Conservation (phyloP, 2,329 filamentous ascomycete species). For the Leptographium radiaticola region DNA sequence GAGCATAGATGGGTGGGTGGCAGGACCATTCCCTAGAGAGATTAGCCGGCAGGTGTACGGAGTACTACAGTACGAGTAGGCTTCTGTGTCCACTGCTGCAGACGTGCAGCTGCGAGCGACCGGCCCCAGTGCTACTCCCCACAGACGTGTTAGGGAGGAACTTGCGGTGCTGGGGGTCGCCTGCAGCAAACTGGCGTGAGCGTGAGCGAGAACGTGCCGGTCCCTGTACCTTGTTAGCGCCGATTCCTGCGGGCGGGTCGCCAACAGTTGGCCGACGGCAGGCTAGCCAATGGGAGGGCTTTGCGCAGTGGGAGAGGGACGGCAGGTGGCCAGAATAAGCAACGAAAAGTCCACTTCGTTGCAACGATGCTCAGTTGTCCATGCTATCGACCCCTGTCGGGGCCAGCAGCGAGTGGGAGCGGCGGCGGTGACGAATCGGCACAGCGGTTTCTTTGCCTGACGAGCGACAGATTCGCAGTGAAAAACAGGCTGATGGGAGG, state of each 20-base stretch:
- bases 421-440: too few species aligned
- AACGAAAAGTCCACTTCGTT: background rate
- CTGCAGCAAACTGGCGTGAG: background rate
- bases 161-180: background rate
- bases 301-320: background rate
- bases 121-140: conserved; percentile 1
- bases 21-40: background rate
- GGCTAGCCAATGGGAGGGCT: background rate
- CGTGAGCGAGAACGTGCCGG: background rate
- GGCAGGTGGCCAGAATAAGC: background rate
- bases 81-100: background rate
- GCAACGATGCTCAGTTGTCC: background rate
- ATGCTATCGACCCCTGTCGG: background rate
- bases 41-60: background rate
- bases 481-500: too few species aligned
- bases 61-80: background rate
- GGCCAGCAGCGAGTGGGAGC: too few species aligned
- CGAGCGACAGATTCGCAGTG: too few species aligned
- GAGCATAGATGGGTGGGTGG: background rate
- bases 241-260: background rate
- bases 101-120: background rate
- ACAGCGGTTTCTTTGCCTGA: too few species aligned
- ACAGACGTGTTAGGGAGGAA: background rate
- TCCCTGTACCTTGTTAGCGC: background rate
- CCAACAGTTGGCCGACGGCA: background rate